Conservation (phyloP, 2,329 filamentous ascomycete genomes). For the Ophiostoma quercus region DNA sequence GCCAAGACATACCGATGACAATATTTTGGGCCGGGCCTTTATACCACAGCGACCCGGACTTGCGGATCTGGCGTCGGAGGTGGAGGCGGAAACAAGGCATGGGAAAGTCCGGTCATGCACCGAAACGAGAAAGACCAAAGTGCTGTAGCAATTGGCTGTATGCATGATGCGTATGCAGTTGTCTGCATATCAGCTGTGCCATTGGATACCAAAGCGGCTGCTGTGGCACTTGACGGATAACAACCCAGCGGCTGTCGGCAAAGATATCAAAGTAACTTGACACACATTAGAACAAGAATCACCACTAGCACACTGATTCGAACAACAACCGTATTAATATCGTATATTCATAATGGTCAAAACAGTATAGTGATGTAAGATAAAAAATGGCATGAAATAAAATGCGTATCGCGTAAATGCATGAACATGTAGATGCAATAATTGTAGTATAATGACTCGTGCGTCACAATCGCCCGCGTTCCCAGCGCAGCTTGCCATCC, state of each 20-base stretch:
- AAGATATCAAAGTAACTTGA: not conserved
- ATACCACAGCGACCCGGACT: not conserved
- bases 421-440: not conserved
- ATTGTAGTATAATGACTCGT: not conserved
- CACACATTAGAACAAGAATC: too few relatives aligned
- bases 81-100: not conserved
- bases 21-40: not conserved
- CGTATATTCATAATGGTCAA: slow-evolving; percentile 6
- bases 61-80: not conserved
- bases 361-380: not conserved
- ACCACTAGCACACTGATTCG: not conserved
- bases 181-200: not conserved
- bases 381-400: not conserved
- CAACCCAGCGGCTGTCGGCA: not conserved
- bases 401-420: not conserved
- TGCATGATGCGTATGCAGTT: not conserved
- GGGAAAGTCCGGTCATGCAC: slow-evolving; percentile 1
- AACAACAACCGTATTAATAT: not conserved
- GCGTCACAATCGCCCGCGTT: not conserved
- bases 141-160: not conserved
- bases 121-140: not conserved
- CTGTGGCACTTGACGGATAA: not conserved
- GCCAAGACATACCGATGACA: not conserved
- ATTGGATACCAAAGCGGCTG: not conserved
- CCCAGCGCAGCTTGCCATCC: not conserved